Base-by-base conservation (phyloP, 352 stramenopile genomes). In the Globisporangium barbulae region DNA sequence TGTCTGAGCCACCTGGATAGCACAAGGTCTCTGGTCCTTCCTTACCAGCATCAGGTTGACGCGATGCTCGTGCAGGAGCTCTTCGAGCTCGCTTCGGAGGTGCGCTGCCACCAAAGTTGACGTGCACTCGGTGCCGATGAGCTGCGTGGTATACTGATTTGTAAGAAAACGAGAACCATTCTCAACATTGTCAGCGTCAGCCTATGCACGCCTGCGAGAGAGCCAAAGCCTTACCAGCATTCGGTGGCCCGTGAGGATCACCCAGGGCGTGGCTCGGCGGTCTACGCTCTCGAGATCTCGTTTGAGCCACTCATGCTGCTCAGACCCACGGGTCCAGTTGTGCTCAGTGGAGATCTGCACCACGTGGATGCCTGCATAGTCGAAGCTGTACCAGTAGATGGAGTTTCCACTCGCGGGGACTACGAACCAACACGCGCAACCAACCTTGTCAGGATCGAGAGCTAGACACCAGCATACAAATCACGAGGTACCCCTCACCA, bases 341-440 rank as follows among this genome's bases (percentile, higher is more conserved):
- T 98, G 90, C 70, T 98, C 94, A 3, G 78, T 90, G 2, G 81
- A 94, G 50, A 98, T 81, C 67, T 97, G 85, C 54, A 97, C 85
- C 6, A 96, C 94, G 58, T 97, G 89, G 30, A 98, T 71, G 12
- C 80, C 83, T 2, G 69, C 79, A 59, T 96, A 94, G 55, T 97
- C 69, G 61, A 97, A 98, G n/a, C 84, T 97, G 73, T 97, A 91
- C 87, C 89, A 94, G 63, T 89, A 93, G 58, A 92, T 74, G 55
- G 70, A 79, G 22, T 89, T 84, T 9, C 83, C 83, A 15, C 70
- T 92, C 5, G 78, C 72, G 4, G 83, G 83, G 30, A 66, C 83
- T 92, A 39, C 5, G 33, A 39, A 55, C 7, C 3, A 10, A 21
- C 5, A 48, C n/a, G 64, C 15, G 45, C 31, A 64, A 45, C 30